These are phyloP conservation scores for Mycena capillaripes DNA, from an alignment of 768 basidiomycete species.

Conservation along the genomic window DNA sequence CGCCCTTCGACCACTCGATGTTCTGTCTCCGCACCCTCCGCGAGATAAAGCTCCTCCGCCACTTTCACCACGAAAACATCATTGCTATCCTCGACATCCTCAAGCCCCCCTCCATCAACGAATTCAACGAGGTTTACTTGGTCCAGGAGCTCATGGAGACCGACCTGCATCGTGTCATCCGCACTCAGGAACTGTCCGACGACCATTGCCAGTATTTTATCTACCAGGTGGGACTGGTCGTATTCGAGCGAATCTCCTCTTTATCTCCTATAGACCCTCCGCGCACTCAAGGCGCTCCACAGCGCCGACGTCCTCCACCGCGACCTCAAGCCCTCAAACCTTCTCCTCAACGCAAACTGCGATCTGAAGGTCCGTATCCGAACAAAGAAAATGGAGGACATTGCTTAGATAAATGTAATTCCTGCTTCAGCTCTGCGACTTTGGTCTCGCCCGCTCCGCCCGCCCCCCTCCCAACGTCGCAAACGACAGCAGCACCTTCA, in stretches of 20 bases:
- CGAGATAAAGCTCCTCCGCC: conserved; percentile 94
- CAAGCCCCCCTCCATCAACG: conserved; percentile 78
- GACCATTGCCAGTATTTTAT: conserved; percentile 98
- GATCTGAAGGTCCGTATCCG: conserved; percentile 84
- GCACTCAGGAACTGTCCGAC: conserved; percentile 93
- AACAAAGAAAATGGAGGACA: too few relatives aligned
- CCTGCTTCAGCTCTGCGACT: conserved; percentile 79
- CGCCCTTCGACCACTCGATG: conserved; percentile 96
- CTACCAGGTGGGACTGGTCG: conserved; percentile 77
- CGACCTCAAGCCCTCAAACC: conserved; percentile 96
- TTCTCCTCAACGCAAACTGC: conserved; percentile 96
- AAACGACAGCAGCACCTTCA: conserved; percentile 83
- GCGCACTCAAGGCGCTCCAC: conserved; percentile 95
- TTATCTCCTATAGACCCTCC: conserved; percentile 70
- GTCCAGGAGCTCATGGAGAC: conserved; percentile 89
- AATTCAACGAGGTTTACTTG: conserved; percentile 88
- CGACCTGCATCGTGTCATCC: conserved; percentile 96
- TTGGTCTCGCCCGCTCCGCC: conserved; percentile 87
- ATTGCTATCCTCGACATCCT: conserved; percentile 97
- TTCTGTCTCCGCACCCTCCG: conserved; percentile 88
- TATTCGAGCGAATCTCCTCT: neutral
- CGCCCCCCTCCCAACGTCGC: conserved; percentile 80
- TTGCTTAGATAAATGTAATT: neutral
- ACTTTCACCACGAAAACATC: conserved; percentile 90
- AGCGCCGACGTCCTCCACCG: conserved; percentile 95